Evolutionary conservation across 1,284 basidiomycete genomes (phyloP), one percentile per base, ranked within the genome.

Genomic region (Pseudozyma sp.): DNA sequence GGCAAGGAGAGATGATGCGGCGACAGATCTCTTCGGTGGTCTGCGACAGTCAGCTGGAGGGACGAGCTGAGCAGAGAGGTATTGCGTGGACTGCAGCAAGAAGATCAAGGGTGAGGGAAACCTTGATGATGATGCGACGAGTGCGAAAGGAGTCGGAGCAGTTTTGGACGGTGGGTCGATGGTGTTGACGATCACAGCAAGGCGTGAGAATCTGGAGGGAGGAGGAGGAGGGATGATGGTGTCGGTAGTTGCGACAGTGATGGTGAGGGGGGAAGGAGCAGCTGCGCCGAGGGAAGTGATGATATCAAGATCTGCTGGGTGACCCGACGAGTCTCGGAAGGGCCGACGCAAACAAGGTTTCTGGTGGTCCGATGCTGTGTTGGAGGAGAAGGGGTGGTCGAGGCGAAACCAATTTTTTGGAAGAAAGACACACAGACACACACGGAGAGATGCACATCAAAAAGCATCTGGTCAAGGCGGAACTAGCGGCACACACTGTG

Each of bases 71-170:
- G 10, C 37, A 19, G 34, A 4, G 17, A 37, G 31, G 19, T n/a
- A 19, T 24, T 54, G 44, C 11, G 24, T 34, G 16, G n/a, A 46
- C 39, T 35, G 66, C 66, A 68, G 49, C 66, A 55, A 43, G 24
- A 24, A 33, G 43, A 56, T 24, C 69, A 72, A 73, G 70, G 70
- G 42, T 68, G 70, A 73, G 70, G 70, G 70, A 73, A 43, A 58
- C 65, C 70, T 73, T 73, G 70, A 70, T 40, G 55, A 56, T 35
- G 61, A 37, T 55, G 67, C 52, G 16, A 50, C 37, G 30, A 29
- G 17, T 11, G n/a, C 10, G 49, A 45, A 39, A 35, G 45, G 34
- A 11, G 17, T 29, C 31, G 47, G 24, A 13, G 30, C 37, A 37
- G n/a, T 17, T 8, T 3, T 19, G 43, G 40, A 44, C 6, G 43